A percentile compares a stretch with the other conserved stretches of the same genome.
Conservation (phyloP, 2,329 filamentous ascomycete genomes). For the Venturia carpophila region DNA sequence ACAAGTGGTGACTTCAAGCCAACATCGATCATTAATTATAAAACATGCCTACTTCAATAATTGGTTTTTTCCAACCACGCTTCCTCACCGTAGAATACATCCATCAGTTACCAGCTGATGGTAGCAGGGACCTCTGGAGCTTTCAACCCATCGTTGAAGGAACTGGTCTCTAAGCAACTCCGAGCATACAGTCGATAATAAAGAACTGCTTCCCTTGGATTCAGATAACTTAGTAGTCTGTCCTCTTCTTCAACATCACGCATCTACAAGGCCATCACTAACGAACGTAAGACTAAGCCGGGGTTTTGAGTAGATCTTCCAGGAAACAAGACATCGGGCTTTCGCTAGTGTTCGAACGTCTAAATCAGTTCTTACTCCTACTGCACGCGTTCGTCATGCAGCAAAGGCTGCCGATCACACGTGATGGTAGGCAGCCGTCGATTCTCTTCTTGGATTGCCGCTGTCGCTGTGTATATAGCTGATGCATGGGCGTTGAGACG, state of each 20-base stretch:
- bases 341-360: neutral
- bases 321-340: neutral
- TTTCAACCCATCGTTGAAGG: no score
- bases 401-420: constrained; percentile 1
- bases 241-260: no score
- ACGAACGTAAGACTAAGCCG: neutral
- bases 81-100: no score
- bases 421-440: neutral
- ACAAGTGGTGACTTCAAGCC: neutral
- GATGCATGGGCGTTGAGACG: neutral
- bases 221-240: no score
- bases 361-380: neutral
- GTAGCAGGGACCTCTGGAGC: no score
- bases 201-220: no score
- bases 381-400: neutral
- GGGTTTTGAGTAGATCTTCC: neutral
- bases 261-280: no score
- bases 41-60: no score
- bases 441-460: neutral
- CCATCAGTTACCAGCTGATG: no score
- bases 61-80: no score
- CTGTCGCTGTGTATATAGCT: neutral
- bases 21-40: neutral
- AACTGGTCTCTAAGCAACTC: no score
- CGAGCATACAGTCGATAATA: no score